Conservation (phyloP, 2,329 filamentous ascomycete species). For the Neurospora sp. region DNA sequence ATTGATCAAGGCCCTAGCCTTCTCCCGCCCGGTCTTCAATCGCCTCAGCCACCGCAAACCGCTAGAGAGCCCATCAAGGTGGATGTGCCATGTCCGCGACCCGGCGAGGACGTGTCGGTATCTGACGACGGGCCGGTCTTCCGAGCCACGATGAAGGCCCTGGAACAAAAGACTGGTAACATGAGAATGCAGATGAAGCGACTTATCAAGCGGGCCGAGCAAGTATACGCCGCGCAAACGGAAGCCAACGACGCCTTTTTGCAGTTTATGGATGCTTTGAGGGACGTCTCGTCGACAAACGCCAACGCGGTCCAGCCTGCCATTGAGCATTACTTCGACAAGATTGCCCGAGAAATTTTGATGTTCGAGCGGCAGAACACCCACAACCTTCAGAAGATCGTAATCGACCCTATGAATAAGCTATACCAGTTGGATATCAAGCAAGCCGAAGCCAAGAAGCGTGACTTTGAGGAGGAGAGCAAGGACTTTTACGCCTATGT, state of each 20-base stretch:
- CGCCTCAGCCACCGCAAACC: slow-evolving; percentile 19
- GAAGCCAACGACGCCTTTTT: slow-evolving; percentile 79
- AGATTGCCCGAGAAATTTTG: slow-evolving; percentile 85
- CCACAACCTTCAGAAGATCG: slow-evolving; percentile 74
- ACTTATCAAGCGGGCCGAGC: slow-evolving; percentile 87
- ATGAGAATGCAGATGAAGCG: slow-evolving; percentile 95
- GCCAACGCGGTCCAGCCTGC: slow-evolving; percentile 95
- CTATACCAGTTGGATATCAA: slow-evolving; percentile 96
- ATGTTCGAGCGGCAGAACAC: slow-evolving; percentile 79
- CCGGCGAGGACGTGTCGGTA: slow-evolving; percentile 72
- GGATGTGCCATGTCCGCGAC: slow-evolving; percentile 77
- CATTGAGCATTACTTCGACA: slow-evolving; percentile 96
- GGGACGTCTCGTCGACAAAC: slow-evolving; percentile 82
- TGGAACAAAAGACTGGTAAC: slow-evolving; percentile 92
- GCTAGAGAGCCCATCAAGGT: slow-evolving; percentile 56
- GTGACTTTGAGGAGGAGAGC: slow-evolving; percentile 97
- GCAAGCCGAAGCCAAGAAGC: slow-evolving; percentile 90
- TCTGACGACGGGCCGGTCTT: slow-evolving; percentile 93
- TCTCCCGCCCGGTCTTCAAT: slow-evolving; percentile 1
- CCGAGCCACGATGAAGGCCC: slow-evolving; percentile 87
- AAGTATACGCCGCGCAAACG: slow-evolving; percentile 67
- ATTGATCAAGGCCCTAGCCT: neutral
- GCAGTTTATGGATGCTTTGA: slow-evolving; percentile 74
- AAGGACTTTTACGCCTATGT: slow-evolving; percentile 98
- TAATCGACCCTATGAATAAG: slow-evolving; percentile 88